Evolutionary conservation across 208 protist species (phyloP), one percentile per base, ranked within the genome.

Genomic region (Vickermania ingenoplastis): DNA sequence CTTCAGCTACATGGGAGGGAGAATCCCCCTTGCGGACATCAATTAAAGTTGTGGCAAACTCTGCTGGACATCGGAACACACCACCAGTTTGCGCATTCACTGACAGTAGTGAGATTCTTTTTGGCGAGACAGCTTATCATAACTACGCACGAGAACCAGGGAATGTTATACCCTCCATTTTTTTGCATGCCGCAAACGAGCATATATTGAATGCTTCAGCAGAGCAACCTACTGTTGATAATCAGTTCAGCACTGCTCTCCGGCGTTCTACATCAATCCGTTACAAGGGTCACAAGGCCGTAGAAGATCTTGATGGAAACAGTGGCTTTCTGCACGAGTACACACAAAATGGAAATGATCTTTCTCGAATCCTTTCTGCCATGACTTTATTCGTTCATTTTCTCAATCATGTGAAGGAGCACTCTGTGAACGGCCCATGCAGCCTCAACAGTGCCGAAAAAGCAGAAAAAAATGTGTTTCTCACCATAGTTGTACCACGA

Each of bases 361-460:
- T 45, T 45, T 45, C 36, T 45, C 36, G 50, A 31, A 87, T 91
- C 61, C 52, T 91, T 51, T 67, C 71, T 2, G 79, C 79, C 26
- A 77, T 87, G 54, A 75, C 91, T 31, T 61, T 91, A 23, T 83
- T 95, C 49, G 73, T 91, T 2, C 64, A 74, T 31, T 92, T 91
- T 61, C 73, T 95, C 25, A 89, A 90, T 69, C 77, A 89, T 60
- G 45, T 95, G 7, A 95, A 95, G 69, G 71, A 78, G 59, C 81
- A 86, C 58, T 77, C 76, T 23, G 59, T 95, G 11, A 81, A 95
- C 63, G 75, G 68, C 5, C 82, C 79, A 7, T 95, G 88, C 57
- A 78, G 79, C 26, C 61, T 94, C 26, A 71, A 68, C 1, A 23
- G 60, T 1, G 25, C 30, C 5, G 52, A 52, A 31, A 55, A 70